Evolutionary conservation across 2,329 filamentous ascomycete species (phyloP), one percentile per base, ranked within the genome.

Genomic region (Dothistroma septosporum): DNA sequence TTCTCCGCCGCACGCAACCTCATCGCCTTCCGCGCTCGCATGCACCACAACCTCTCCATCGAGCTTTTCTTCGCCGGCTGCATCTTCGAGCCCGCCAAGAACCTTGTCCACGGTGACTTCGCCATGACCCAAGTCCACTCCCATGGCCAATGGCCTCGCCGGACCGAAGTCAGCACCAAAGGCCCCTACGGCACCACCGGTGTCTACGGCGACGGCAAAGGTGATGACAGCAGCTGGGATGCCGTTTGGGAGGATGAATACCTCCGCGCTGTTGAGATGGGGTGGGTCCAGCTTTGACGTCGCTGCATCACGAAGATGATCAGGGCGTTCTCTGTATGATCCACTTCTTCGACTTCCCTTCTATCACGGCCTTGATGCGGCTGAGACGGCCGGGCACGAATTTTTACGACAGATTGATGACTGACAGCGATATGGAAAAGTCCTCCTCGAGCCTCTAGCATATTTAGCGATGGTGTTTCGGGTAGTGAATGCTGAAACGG

Each of bases 51-150:
- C 28, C 74, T 82, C 1, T 76, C 75, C 58, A 73, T 81, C 52
- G 79, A 82, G 65, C 70, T 82, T 31, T 82, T 82, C 75, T 81
- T 80, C 66, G 78, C 77, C 1, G 78, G 79, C 61, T 79, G 76
- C 71, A 81, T 82, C 65, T 82, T 82, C 68, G 78, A 81, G 60
- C 79, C 79, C 0, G 75, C 75, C 52, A 75, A 76, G 62, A 66
- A 70, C 16, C 68, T 77, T 12, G 79, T 81, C 11, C 79, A 82
- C 56, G 79, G 79, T 53, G 79, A 81, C 59, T 80, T 82, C 63
- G 72, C 77, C 24, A 67, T 79, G 14, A 75, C 78, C 1, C 74
- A 78, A 62, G 66, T 79, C 10, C 68, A 72, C 0, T 76, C 76
- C 1, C 67, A 71, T 19, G 77, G 77, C 14, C 59, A 69, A 9